Conservation (phyloP, 2,329 filamentous ascomycete genomes). For the Aaosphaeria pasadenensis region DNA sequence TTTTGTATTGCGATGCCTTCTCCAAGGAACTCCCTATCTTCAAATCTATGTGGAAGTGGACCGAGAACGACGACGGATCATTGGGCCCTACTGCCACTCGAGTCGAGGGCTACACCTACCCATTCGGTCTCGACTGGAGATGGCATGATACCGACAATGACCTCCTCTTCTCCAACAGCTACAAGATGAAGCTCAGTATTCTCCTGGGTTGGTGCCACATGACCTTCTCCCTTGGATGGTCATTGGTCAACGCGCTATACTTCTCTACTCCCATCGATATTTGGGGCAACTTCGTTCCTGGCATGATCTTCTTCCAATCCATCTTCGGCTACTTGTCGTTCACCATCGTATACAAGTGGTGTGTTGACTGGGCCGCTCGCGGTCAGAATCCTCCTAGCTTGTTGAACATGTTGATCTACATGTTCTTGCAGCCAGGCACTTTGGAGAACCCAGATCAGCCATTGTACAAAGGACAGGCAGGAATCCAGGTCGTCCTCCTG, state of each 20-base stretch:
- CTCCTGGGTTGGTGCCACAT: conserved; percentile 96
- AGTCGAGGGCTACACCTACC: conserved; percentile 77
- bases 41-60: conserved; percentile 86
- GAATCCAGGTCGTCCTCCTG: conserved; percentile 74
- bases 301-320: conserved; percentile 99
- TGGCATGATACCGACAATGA: conserved; percentile 98
- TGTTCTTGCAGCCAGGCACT: conserved; percentile 88
- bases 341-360: conserved; percentile 97
- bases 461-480: conserved; percentile 74
- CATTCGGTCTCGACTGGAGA: conserved; percentile 91
- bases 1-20: conserved; percentile 97
- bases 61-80: conserved; percentile 61
- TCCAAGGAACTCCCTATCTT: conserved; percentile 90
- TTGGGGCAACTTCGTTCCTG: conserved; percentile 94
- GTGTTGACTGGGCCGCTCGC: conserved; percentile 74
- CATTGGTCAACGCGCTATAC: conserved; percentile 88
- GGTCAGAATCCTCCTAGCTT: conserved; percentile 75
- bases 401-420: conserved; percentile 99
- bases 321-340: conserved; percentile 97
- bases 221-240: conserved; percentile 94
- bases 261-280: conserved; percentile 96
- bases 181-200: conserved; percentile 99
- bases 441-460: conserved; percentile 59
- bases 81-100: conserved; percentile 56
- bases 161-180: conserved; percentile 93